Evolutionary conservation across 2,329 filamentous ascomycete genomes (phyloP), one percentile per base, ranked within the genome.

Genomic region (Fusarium chaquense): DNA sequence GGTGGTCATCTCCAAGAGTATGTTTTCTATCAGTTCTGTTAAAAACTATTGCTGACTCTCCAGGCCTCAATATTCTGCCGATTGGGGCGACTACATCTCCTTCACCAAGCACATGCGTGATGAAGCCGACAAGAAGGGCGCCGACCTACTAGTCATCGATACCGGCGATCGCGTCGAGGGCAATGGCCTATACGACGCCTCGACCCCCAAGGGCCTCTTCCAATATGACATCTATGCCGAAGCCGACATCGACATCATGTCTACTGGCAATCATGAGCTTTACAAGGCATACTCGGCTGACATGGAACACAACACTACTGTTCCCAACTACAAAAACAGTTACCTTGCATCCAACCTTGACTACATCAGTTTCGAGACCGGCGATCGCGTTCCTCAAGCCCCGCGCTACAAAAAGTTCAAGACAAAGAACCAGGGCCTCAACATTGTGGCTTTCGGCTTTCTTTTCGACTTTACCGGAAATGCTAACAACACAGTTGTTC

Each of bases 11-110:
- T 98, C 7, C 91, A 94, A 83, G 96, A 99, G 90, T 93, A 83
- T 76, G 86, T 76, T 3, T 0, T 18, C 3, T 15, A 4, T 20
- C 11, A 2, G 7, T 0, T 15, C 0, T 2, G 26, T 6, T 3
- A 4, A 22, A 20, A 24, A 13, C 20, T 2, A 5, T 9, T 35
- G n/a, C 70, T 75, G 43, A 71, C 47, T 13, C 47, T 5, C 43
- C 67, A 93, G 91, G 82, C 86, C 93, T 4, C 95, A 96, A 64
- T 99, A 97, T 80, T 94, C 93, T 9, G 95, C 93, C 47, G 96
- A 99, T 80, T 98, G 96, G 94, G 96, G 96, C 62, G 96, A 99
- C 81, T 99, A 98, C 80, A 87, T 98, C 74, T 98, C 95, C 9
- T 98, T 99, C 77, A 89, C 94, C 35, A 85, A 91, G 36, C 93